Evolutionary conservation across 2,329 filamentous ascomycete species (phyloP), one percentile per base, ranked within the genome.

Genomic region (Alternaria gansuensis): DNA sequence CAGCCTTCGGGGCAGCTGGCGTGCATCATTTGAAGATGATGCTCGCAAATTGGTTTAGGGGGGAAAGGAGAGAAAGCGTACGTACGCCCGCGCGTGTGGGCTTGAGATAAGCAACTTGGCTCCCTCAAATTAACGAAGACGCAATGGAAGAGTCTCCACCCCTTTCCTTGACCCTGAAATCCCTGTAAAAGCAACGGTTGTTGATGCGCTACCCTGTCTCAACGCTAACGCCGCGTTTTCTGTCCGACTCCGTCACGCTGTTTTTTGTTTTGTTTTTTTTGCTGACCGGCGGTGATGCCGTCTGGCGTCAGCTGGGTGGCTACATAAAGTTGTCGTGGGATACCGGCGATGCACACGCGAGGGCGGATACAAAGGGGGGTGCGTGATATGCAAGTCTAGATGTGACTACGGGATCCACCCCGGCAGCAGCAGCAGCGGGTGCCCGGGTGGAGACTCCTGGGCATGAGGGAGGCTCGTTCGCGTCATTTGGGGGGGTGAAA

Each of bases 401-500:
- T 53, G 41, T 45, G 48, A 54, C 49, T 48, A 28, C 13, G 5
- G 41, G 23, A 40, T 45, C 54, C 54, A 53, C 54, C 51, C 41
- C 21, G 24, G 29, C 44, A 48, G 44, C 44, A 48, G 44, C 44
- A 43, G 33, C 48, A 17, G 17, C 17, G 17, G 17, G 17, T 2
- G 17, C 17, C 17, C 17, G 48, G 44, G 46, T 51, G 39, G n/a
- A 51, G 54, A 23, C 54, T 26, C 31, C 31, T 24, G 37, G 53
- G 54, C 39, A 34, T 36, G 40, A 39, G 43, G 31, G 54, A 59
- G 62, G 59, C 54, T 59, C 43, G 58, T 56, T 55, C 51, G 59
- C 60, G 61, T 65, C 57, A 63, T 66, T 65, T 65, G 44, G 33
- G 59, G 57, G 61, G 29, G 60, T 60, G 62, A 62, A 66, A 62